These are phyloP conservation scores for Cercis canadensis DNA, from an alignment of 306 rosid genomes.

Conservation along the genomic window DNA sequence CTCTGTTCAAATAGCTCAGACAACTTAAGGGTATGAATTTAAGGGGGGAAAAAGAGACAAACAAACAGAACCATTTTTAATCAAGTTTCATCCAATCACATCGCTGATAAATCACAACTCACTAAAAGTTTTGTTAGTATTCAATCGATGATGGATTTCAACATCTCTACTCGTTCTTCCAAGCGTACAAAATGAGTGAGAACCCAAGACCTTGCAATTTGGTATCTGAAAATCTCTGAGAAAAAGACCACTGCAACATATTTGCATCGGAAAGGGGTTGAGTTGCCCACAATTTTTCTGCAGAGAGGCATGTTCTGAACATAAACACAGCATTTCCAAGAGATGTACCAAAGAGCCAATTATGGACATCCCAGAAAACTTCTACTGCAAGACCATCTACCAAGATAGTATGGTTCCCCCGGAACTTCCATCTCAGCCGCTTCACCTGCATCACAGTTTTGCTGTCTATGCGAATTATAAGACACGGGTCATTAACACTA, in stretches of 20 bases:
- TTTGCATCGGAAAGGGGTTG: slow-evolving; percentile 68
- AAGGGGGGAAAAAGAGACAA: slow-evolving; percentile 36
- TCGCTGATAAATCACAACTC: slow-evolving; percentile 61
- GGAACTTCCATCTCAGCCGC: slow-evolving; percentile 84
- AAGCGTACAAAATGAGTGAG: slow-evolving; percentile 83
- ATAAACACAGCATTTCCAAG: slow-evolving; percentile 84
- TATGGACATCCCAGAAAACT: slow-evolving; percentile 95
- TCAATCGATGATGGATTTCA: slow-evolving; percentile 42
- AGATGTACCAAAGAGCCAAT: slow-evolving; percentile 85
- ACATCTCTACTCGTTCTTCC: slow-evolving; percentile 78
- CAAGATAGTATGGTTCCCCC: slow-evolving; percentile 87
- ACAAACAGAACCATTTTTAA: slow-evolving; percentile 48
- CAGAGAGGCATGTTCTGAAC: slow-evolving; percentile 79
- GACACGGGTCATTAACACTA: slow-evolving; percentile 63
- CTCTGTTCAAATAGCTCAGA: slow-evolving; percentile 58
- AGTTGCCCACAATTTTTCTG: slow-evolving; percentile 72
- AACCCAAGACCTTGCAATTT: slow-evolving; percentile 72
- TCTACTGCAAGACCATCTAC: slow-evolving; percentile 88
- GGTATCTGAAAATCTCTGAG: slow-evolving; percentile 83
- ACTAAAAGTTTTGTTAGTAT: slow-evolving; percentile 63
- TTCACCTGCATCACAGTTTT: slow-evolving; percentile 88
- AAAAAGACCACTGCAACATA: slow-evolving; percentile 75
- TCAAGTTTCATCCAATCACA: slow-evolving; percentile 56
- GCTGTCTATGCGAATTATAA: slow-evolving; percentile 76
- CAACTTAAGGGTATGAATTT: slow-evolving; percentile 43